These are phyloP conservation scores for Fusarium odoratissimum DNA, from an alignment of 2,329 filamentous ascomycete species.

Conservation along the genomic window DNA sequence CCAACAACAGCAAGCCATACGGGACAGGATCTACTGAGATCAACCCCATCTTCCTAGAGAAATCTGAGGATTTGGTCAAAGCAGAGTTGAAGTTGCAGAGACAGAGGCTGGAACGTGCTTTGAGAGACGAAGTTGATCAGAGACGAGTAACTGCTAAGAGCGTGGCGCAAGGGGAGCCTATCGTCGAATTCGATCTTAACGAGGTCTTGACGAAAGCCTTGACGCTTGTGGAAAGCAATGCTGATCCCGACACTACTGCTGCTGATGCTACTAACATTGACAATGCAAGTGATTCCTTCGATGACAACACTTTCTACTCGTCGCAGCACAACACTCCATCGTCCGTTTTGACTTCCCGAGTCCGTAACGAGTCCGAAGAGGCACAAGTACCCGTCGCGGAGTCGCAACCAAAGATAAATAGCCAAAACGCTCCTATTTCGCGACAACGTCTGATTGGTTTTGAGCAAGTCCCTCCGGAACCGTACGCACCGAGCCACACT, in stretches of 20 bases:
- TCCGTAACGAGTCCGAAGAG: conserved; percentile 60
- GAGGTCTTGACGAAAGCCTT: conserved; percentile 79
- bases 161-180: conserved; percentile 59
- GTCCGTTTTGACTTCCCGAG: conserved; percentile 59
- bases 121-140: conserved; percentile 83
- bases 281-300: conserved; percentile 81
- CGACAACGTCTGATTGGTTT: conserved; percentile 13
- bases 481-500: conserved; percentile 11
- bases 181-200: conserved; percentile 76
- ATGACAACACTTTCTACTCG: conserved; percentile 96
- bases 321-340: conserved; percentile 87
- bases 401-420: conserved; percentile 21
- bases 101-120: conserved; percentile 79
- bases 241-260: conserved; percentile 69
- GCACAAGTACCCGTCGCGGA: conserved; percentile 32
- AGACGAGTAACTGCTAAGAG: conserved; percentile 58
- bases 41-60: conserved; percentile 85
- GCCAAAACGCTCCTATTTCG: conserved; percentile 20
- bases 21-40: conserved; percentile 72
- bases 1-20: conserved; percentile 50
- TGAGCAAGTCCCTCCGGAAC: conserved; percentile 8
- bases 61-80: conserved; percentile 85
- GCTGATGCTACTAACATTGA: conserved; percentile 70
- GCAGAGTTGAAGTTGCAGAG: conserved; percentile 85
- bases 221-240: conserved; percentile 76